A percentile compares a stretch with the other conserved stretches of the same genome.
Conservation (phyloP, 2,329 filamentous ascomycete genomes). For the Cladosporium oxysporum region DNA sequence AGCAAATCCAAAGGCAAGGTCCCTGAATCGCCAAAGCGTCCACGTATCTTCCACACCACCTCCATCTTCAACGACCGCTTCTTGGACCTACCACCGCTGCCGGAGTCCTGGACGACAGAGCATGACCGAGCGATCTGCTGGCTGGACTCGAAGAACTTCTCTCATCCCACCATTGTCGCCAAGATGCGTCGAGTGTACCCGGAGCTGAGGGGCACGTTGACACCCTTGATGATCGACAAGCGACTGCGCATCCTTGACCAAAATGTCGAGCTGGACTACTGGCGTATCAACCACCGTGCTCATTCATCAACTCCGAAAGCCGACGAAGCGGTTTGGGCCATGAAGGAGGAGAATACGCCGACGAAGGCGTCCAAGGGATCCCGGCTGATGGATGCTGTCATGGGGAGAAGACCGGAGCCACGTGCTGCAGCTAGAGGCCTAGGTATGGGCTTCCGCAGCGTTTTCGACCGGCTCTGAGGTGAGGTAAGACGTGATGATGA, state of each 20-base stretch:
- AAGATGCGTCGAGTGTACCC: slow-evolving; percentile 36
- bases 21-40: background rate
- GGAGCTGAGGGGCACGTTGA: slow-evolving; percentile 33
- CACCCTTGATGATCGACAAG: slow-evolving; percentile 38
- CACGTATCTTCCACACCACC: slow-evolving; percentile 21
- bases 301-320: background rate
- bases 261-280: slow-evolving; percentile 37
- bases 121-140: slow-evolving; percentile 40
- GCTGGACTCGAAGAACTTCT: slow-evolving; percentile 36
- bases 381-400: background rate
- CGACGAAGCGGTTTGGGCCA: background rate
- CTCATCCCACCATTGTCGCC: slow-evolving; percentile 32
- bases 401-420: background rate
- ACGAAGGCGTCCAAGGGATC: background rate
- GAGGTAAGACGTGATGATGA: background rate
- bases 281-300: slow-evolving; percentile 20
- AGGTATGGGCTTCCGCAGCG: background rate
- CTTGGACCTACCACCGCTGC: slow-evolving; percentile 33
- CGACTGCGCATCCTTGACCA: slow-evolving; percentile 39
- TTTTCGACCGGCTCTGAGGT: background rate
- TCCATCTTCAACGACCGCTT: slow-evolving; percentile 29
- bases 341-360: background rate
- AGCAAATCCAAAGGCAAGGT: background rate
- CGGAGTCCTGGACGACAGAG: slow-evolving; percentile 32
- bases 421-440: background rate